Base-by-base conservation (phyloP, 1,139 yeast genomes). In the Scheffersomyces stambukii region DNA sequence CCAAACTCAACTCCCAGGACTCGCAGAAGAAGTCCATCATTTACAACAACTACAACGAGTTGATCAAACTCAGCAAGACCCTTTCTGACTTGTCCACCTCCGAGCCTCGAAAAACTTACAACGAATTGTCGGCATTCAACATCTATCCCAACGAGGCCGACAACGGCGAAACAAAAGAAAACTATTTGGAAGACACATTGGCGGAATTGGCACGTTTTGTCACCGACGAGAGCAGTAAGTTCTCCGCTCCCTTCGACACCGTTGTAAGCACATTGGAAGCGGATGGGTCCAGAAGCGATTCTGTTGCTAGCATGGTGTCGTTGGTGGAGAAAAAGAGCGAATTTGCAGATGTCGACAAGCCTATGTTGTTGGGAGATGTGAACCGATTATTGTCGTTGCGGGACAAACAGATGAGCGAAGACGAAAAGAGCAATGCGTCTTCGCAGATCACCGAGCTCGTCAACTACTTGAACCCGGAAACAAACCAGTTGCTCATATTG, bases 1-100 rank as follows among this genome's bases (percentile, higher is more conserved):
- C 45, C 29, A 48, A 53, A 28, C 46, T 64, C 29, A 61, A 58
- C 31, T 51, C 66, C 7, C 67, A 60, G 28, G 68, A 60, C 32
- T 64, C 59, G 60, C 60, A 55, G 22, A 64, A 63, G 45, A 67
- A 67, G 33, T 57, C 70, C 13, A 64, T 67, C n/a, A 63, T 67
- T 9, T 67, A 67, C 41, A 68, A 66, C 35, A 66, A 67, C 40
- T 67, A 67, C 48, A 62, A 63, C 35, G 73, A 67, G 31, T 46
- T 67, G 33, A 67, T 67, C 37, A 64, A 64, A 34, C 48, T 67
- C 30, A 64, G 61, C 32, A 56, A 64, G 24, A 59, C 66, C 1
- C 50, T 67, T 32, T 50, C 47, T 10, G 53, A 52, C 16, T 38
- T 62, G 9, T 45, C 61, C n/a, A 42, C 38, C 12, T 51, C 60